These are phyloP conservation scores for Coccinonectria pachysandricola DNA, from an alignment of 2,329 filamentous ascomycete genomes.

Conservation along the genomic window DNA sequence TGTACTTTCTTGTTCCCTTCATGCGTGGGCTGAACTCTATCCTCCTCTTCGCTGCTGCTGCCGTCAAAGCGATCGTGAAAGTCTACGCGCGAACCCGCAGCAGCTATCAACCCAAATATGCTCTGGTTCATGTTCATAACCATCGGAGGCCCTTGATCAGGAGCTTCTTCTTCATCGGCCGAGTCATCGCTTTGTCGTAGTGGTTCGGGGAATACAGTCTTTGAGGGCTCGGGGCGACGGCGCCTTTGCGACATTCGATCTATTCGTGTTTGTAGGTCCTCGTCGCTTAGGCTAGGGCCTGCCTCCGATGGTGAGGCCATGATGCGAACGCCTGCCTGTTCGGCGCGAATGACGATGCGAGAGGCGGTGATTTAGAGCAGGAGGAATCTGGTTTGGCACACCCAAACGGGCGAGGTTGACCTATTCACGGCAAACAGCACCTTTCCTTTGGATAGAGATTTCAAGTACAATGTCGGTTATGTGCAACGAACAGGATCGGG, in stretches of 20 bases:
- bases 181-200: conserved; percentile 40
- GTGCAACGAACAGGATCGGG: too few relatives aligned
- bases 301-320: conserved; percentile 14
- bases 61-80: conserved; percentile 73
- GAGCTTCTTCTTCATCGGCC: conserved; percentile 36
- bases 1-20: conserved; percentile 37
- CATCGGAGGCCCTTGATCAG: conserved; percentile 35
- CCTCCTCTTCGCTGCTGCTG: conserved; percentile 73
- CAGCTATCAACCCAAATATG: conserved; percentile 85
- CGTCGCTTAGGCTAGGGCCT: conserved; percentile 14
- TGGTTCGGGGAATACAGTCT: conserved; percentile 39
- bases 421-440: too few relatives aligned
- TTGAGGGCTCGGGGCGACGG: conserved; percentile 26
- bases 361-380: too few relatives aligned
- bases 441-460: too few relatives aligned
- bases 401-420: too few relatives aligned
- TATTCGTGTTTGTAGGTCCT: conserved; percentile 29
- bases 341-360: conserved; percentile 6
- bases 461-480: too few relatives aligned
- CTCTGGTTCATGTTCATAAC: conserved; percentile 83
- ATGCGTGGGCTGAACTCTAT: conserved; percentile 35
- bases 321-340: conserved; percentile 5
- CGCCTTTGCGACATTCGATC: conserved; percentile 36
- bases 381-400: too few relatives aligned
- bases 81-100: conserved; percentile 72